phyloP scores from a whole-genome alignment of 257 asterid species.

The Solanum habrochaites region DNA sequence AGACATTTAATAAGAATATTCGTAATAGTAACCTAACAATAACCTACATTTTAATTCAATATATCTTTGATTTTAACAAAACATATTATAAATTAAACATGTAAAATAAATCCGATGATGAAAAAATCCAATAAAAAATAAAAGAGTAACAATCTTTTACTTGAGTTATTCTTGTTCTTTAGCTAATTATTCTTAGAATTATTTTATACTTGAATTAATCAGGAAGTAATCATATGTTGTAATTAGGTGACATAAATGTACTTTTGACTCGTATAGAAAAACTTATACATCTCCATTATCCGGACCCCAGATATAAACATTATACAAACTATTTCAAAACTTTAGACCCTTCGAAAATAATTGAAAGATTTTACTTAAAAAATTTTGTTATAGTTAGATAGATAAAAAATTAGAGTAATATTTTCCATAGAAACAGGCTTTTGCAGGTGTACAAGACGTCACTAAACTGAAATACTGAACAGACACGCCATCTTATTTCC shows the following conservation, averaged over 20 bases:
- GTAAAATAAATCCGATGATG: background rate
- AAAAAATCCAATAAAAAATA: background rate
- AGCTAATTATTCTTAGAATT: background rate
- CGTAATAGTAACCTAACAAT: too few species aligned
- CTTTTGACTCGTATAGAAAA: background rate
- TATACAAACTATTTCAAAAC: background rate
- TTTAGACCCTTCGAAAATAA: background rate
- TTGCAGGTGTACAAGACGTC: conserved; percentile 13
- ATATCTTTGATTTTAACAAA: background rate
- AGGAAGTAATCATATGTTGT: background rate
- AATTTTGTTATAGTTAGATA: background rate
- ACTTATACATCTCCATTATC: background rate
- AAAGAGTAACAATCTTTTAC: background rate
- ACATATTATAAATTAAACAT: background rate
- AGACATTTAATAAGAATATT: too few species aligned
- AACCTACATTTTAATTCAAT: too few species aligned
- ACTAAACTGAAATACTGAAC: conserved; percentile 14
- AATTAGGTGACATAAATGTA: background rate
- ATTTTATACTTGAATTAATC: background rate
- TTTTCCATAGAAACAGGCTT: conserved; percentile 1
- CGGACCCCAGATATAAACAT: background rate
- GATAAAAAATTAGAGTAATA: background rate
- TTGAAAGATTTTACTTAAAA: background rate
- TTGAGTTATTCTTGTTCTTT: background rate
- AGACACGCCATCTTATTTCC: conserved; percentile 19